These are phyloP conservation scores for Medicago lupulina DNA, from an alignment of 306 rosid genomes.

Conservation along the genomic window DNA sequence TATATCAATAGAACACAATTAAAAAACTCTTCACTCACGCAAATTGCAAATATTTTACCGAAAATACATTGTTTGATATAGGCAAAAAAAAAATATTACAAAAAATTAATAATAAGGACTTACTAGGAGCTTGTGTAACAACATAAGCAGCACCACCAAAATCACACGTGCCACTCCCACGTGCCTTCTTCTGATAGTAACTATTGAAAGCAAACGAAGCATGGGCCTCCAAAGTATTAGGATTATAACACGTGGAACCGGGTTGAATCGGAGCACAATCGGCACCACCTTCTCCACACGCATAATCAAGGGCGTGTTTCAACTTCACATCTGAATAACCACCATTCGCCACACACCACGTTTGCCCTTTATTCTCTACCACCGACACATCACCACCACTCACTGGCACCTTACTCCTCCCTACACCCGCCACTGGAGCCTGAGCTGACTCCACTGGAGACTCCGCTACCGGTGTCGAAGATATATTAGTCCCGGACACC, in stretches of 20 bases:
- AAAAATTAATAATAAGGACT: slow-evolving; percentile 12
- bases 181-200: slow-evolving; percentile 75
- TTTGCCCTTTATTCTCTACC: slow-evolving; percentile 39
- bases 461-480: not conserved
- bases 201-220: slow-evolving; percentile 93
- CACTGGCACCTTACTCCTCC: slow-evolving; percentile 51
- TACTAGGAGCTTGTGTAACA: slow-evolving; percentile 77
- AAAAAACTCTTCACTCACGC: not conserved
- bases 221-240: slow-evolving; percentile 75
- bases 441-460: not conserved
- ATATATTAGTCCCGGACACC: not conserved
- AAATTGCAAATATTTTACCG: no score
- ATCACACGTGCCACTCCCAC: slow-evolving; percentile 67
- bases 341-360: slow-evolving; percentile 85
- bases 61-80: not conserved
- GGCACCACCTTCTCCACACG: slow-evolving; percentile 84
- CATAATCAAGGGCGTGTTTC: slow-evolving; percentile 67
- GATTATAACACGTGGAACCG: slow-evolving; percentile 76
- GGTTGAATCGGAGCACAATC: slow-evolving; percentile 77
- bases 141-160: slow-evolving; percentile 79
- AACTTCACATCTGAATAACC: slow-evolving; percentile 53
- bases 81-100: not conserved
- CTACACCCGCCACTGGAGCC: not conserved
- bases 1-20: not conserved
- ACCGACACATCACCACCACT: slow-evolving; percentile 9